Evolutionary conservation across 2,329 filamentous ascomycete genomes (phyloP), one percentile per base, ranked within the genome.

Genomic region (Xylaria multiplex): DNA sequence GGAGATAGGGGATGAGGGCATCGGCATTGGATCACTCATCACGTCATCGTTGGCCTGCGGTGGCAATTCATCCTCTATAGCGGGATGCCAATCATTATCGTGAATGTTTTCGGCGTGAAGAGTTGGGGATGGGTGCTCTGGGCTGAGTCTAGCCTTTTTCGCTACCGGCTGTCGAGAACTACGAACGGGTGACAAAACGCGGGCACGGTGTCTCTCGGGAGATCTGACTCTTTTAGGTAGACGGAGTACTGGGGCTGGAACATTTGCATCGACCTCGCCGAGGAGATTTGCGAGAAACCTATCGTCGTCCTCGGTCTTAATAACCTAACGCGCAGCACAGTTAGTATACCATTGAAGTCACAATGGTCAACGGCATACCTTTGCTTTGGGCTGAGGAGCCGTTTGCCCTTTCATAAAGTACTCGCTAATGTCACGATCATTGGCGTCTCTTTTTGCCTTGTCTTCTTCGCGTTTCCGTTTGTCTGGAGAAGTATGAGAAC

Each of bases 401-500:
- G 83, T 83, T 40, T 88, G 86, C 61, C 93, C 93, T 72, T 91
- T 92, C 71, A 87, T 95, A 78, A 99, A 98, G 80, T 96, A 99
- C 74, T 96, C 95, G 79, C 91, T 93, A 77, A 99, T 98, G 72
- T 93, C 91, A 75, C 92, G 91, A 79, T 96, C 93, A 71, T 93
- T 93, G 77, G 92, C 93, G 73, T 97, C 92, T 74, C 91, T 88
- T 77, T 92, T 91, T 65, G 93, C 90, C 70, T 92, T 89, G 65
- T 97, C 93, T 71, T 97, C 93, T 74, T 97, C 92, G 16, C 91
- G 91, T 78, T 93, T 94, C 73, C 93, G 88, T 80, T 97, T 98
- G 69, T 90, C 91, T 94, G 54, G 24, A 2, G 52, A 13, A 5
- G 42, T 11, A 46, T 71, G 22, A 73, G 67, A 45, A 67, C 30